Evolutionary conservation across 768 basidiomycete genomes (phyloP), one percentile per base, ranked within the genome.

Genomic region (Lactarius tabidus): DNA sequence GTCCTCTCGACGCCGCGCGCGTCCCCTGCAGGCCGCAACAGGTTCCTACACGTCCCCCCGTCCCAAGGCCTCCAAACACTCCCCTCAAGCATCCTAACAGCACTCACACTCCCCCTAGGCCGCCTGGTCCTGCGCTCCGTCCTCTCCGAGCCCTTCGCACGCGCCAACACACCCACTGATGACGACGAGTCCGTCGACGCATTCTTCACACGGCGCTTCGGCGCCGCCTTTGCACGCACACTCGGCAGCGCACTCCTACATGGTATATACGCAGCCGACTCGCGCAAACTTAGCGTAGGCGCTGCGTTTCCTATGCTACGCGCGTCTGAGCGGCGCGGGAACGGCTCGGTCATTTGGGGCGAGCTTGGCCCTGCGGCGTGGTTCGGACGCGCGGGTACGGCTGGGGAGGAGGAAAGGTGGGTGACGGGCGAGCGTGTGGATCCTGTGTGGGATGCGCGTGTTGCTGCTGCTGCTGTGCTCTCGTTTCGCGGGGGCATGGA

Each of bases 221-320:
- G 93, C 0, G 73, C 79, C 7, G 75, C 79, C 2, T 84, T 95
- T 70, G 93, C 95, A 1, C 82, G 85, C 18, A 81, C 83, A 3
- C 81, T 98, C 61, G 90, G 48, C 72, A 92, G 82, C 38, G 89
- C 95, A 0, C 78, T 97, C 64, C 85, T 94, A 1, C 95, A 97
- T 71, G 96, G 96, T 0, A 90, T 98, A 62, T 98, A 98, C 73
- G 94, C 93, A 1, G 85, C 93, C 0, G 93, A 96, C 71, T 84
- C 94, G 2, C 78, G 90, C 2, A 71, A 78, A 45, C 76, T 98
- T 20, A 92, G 91, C 64, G 79, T 93, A 3, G 83, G 88, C 3
- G 82, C 93, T 2, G 84, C 92, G 1, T 93, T 97, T 71, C 89
- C 91, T 0, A 77, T 79, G 2, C 69, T 97, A 60, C 90, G 85